phyloP scores from a whole-genome alignment of 305 asterid species.

The Fraxinus velutina region DNA sequence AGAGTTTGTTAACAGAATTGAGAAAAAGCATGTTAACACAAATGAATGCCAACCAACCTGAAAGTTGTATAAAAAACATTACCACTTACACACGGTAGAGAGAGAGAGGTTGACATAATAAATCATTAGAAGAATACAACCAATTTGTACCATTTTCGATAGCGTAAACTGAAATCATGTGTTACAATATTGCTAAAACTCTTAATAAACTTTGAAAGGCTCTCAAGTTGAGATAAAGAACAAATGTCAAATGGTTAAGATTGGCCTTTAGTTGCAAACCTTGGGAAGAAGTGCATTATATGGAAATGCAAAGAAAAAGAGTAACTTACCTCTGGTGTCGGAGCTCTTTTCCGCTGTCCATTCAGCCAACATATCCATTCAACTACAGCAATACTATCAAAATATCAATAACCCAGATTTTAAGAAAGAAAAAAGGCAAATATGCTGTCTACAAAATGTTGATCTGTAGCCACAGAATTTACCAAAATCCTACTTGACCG shows the following conservation, averaged over 20 bases:
- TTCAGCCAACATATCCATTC: slow-evolving; percentile 99
- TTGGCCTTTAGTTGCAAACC: neutral
- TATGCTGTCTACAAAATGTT: neutral
- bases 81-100: neutral
- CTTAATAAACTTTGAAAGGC: neutral
- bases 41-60: neutral
- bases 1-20: neutral
- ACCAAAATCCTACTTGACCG: neutral
- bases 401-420: slow-evolving; percentile 36
- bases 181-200: neutral
- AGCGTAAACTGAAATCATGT: neutral
- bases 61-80: neutral
- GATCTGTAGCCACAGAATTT: neutral
- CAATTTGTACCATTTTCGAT: neutral
- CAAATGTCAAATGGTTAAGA: neutral
- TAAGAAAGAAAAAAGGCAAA: slow-evolving; percentile 2
- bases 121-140: neutral
- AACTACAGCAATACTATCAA: slow-evolving; percentile 60
- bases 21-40: neutral
- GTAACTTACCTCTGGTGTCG: slow-evolving; percentile 75
- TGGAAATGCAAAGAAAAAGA: neutral
- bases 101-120: neutral
- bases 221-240: neutral
- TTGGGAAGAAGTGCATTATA: neutral
- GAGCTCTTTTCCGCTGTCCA: slow-evolving; percentile 90